Percentiles rank a stretch among this genome's conserved stretches.
Evolutionary conservation across 2,329 filamentous ascomycete species (phyloP).

Genomic region (Geoglossum cookeanum): DNA sequence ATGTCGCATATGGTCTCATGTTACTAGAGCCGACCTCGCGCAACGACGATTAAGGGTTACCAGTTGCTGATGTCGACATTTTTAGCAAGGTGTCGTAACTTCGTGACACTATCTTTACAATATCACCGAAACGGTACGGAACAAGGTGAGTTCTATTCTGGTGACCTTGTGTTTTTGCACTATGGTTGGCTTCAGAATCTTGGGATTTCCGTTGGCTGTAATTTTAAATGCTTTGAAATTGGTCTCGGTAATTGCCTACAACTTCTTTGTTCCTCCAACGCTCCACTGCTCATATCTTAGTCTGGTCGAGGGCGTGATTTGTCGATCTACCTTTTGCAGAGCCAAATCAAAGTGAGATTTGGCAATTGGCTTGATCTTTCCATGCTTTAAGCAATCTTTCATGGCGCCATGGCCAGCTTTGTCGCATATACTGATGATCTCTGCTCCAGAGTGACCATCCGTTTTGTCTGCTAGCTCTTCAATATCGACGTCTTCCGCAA

Average conservation of each 20-base stretch:
- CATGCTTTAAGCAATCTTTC: not conserved
- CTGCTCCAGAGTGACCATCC: conserved; percentile 71
- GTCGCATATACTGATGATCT: conserved; percentile 43
- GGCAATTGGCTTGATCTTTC: conserved; percentile 1
- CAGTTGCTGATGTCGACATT: no score
- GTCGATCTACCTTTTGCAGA: conserved; percentile 1
- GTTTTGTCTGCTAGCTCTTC: conserved; percentile 41
- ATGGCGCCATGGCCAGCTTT: conserved; percentile 13
- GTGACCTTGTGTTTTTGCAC: no score
- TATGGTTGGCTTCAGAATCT: no score
- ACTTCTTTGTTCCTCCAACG: conserved; percentile 5
- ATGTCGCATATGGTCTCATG: not conserved
- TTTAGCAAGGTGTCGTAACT: no score
- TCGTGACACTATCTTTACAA: no score
- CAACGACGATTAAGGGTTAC: no score
- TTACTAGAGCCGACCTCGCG: not conserved
- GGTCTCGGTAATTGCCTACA: not conserved
- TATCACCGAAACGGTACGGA: no score
- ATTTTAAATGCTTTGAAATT: no score
- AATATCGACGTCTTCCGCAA: conserved; percentile 46
- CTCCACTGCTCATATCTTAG: conserved; percentile 5
- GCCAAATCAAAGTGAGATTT: conserved; percentile 3
- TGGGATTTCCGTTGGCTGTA: no score
- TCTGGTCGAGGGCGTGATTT: conserved; percentile 3
- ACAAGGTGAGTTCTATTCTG: no score